Conservation (phyloP, 2,329 filamentous ascomycete genomes). For the Teratosphaeria gauchensis region DNA sequence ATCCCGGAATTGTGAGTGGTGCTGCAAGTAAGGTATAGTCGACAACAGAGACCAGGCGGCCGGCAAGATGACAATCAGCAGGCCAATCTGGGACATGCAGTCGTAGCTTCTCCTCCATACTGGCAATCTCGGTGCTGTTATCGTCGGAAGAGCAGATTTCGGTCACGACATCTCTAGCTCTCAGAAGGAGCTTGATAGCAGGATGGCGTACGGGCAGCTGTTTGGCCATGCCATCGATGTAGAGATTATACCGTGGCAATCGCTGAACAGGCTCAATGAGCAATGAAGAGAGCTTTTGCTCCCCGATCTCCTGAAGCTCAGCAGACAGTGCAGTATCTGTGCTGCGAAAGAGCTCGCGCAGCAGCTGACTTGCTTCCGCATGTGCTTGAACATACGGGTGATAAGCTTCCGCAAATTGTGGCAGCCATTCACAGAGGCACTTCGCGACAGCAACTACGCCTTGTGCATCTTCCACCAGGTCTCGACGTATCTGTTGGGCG, state of each 20-base stretch:
- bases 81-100: conserved; percentile 22
- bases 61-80: conserved; percentile 48
- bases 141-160: conserved; percentile 93
- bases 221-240: conserved; percentile 90
- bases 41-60: conserved; percentile 69
- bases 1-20: conserved; percentile 49
- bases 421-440: conserved; percentile 82
- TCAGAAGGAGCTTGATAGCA: conserved; percentile 71
- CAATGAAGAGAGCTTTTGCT: conserved; percentile 81
- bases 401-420: conserved; percentile 82
- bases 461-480: conserved; percentile 48
- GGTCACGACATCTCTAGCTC: conserved; percentile 84
- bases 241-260: conserved; percentile 83
- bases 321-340: conserved; percentile 74
- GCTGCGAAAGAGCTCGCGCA: conserved; percentile 67
- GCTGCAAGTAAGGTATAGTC: conserved; percentile 70
- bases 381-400: conserved; percentile 88
- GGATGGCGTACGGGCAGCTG: conserved; percentile 79
- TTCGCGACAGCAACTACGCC: conserved; percentile 71
- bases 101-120: conserved; percentile 58
- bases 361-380: conserved; percentile 71
- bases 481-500: conserved; percentile 39
- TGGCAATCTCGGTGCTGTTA: conserved; percentile 57
- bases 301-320: conserved; percentile 70
- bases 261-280: conserved; percentile 95